phyloP scores from a whole-genome alignment of 208 protist species.

The Acanthamoeba quina region DNA sequence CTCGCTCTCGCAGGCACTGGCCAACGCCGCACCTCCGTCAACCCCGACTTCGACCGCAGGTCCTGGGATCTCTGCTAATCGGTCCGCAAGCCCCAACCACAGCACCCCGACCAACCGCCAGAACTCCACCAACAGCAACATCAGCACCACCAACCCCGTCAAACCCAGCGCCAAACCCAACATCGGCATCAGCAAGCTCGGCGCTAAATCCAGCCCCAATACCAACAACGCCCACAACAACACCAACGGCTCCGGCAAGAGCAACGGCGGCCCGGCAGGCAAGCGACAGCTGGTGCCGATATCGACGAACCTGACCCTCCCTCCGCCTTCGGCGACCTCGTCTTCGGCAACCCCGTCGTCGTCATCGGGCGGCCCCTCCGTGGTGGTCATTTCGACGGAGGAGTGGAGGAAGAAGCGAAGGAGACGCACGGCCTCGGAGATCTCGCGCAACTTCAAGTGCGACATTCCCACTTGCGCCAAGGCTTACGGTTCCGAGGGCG shows the following conservation, averaged over 20 bases:
- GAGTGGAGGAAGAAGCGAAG: slow-evolving; percentile 74
- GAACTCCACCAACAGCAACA: neutral
- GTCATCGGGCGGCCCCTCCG: neutral
- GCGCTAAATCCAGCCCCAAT: neutral
- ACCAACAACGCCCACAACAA: neutral
- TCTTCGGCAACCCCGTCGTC: neutral
- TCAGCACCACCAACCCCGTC: too few relatives aligned
- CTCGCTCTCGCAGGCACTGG: neutral
- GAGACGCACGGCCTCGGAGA: slow-evolving; percentile 74
- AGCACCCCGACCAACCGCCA: neutral
- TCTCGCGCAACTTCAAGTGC: slow-evolving; percentile 77
- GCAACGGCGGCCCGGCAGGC: neutral
- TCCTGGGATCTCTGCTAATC: too few relatives aligned
- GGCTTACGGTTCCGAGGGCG: slow-evolving; percentile 82
- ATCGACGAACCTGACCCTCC: neutral
- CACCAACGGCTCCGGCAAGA: neutral
- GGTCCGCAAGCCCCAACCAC: neutral
- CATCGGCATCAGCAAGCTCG: neutral
- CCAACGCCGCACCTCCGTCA: neutral
- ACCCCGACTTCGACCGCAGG: neutral
- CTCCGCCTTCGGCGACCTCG: neutral
- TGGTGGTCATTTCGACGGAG: neutral
- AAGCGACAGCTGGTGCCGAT: neutral
- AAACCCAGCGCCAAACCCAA: neutral
- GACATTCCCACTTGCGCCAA: slow-evolving; percentile 72